phyloP scores from a whole-genome alignment of 805 yeast species.

The Yarrowia deformans region DNA sequence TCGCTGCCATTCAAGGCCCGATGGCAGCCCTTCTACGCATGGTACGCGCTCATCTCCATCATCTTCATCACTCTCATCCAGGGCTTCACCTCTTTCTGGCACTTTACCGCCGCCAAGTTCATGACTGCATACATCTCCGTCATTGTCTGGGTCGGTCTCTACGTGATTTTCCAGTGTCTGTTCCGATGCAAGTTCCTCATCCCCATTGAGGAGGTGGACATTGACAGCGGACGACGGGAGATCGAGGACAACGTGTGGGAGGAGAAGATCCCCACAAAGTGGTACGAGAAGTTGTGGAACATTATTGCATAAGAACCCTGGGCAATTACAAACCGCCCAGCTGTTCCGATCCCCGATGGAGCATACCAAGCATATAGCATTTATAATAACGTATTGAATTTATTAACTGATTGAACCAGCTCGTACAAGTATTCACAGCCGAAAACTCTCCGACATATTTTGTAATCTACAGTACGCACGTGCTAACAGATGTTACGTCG shows the following conservation, averaged over 20 bases:
- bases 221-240: constrained; percentile 70
- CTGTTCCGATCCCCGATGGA: background rate
- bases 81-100: constrained; percentile 71
- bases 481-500: background rate
- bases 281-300: constrained; percentile 40
- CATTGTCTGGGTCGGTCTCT: constrained; percentile 63
- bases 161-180: constrained; percentile 55
- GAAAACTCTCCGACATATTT: too few relatives aligned
- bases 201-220: constrained; percentile 61
- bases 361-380: constrained; percentile 25
- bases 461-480: too few relatives aligned
- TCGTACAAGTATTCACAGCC: too few relatives aligned
- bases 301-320: constrained; percentile 24
- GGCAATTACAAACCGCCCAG: too few relatives aligned
- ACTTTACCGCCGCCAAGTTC: constrained; percentile 62
- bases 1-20: constrained; percentile 75
- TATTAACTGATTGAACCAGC: constrained; percentile 2
- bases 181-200: constrained; percentile 41
- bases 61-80: constrained; percentile 69
- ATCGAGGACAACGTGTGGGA: constrained; percentile 68
- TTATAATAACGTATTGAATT: constrained; percentile 11
- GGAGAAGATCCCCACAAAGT: constrained; percentile 43
- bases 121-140: constrained; percentile 76
- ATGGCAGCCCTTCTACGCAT: constrained; percentile 72
- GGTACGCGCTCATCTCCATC: constrained; percentile 64